phyloP scores from a whole-genome alignment of 176 grass and related monocot species.

The Rhynchospora breviuscula region DNA sequence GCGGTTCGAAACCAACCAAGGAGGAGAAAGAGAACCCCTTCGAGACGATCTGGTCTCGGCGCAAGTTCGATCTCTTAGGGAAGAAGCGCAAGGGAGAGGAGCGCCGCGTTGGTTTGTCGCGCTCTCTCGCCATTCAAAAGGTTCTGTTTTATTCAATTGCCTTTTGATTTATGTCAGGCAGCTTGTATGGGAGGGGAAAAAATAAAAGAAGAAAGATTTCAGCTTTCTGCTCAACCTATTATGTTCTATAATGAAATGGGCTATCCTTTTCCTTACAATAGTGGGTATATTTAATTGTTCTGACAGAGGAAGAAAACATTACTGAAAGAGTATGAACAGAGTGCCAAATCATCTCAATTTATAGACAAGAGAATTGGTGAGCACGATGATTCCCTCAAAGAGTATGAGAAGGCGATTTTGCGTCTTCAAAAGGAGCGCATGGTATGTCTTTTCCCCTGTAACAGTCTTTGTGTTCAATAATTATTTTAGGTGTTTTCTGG shows the following conservation, averaged over 20 bases:
- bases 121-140: slow-evolving; percentile 72
- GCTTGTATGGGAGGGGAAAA: neutral
- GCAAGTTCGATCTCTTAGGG: slow-evolving; percentile 87
- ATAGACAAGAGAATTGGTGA: slow-evolving; percentile 84
- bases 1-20: slow-evolving; percentile 22
- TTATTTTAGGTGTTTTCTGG: neutral
- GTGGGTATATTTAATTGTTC: neutral
- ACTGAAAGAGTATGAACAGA: slow-evolving; percentile 66
- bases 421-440: slow-evolving; percentile 73
- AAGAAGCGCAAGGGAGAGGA: slow-evolving; percentile 96
- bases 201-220: neutral
- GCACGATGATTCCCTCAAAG: slow-evolving; percentile 68
- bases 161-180: neutral
- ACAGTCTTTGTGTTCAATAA: neutral
- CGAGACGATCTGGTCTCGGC: slow-evolving; percentile 86
- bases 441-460: slow-evolving; percentile 32
- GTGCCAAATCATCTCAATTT: slow-evolving; percentile 67
- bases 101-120: slow-evolving; percentile 48
- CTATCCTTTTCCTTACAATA: neutral
- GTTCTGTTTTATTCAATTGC: slow-evolving; percentile 26
- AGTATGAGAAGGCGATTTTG: slow-evolving; percentile 75
- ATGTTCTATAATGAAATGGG: neutral
- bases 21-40: slow-evolving; percentile 57
- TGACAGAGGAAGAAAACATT: slow-evolving; percentile 90
- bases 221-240: neutral